phyloP scores from a whole-genome alignment of 768 basidiomycete genomes.

The Sarcomyxa edulis region DNA sequence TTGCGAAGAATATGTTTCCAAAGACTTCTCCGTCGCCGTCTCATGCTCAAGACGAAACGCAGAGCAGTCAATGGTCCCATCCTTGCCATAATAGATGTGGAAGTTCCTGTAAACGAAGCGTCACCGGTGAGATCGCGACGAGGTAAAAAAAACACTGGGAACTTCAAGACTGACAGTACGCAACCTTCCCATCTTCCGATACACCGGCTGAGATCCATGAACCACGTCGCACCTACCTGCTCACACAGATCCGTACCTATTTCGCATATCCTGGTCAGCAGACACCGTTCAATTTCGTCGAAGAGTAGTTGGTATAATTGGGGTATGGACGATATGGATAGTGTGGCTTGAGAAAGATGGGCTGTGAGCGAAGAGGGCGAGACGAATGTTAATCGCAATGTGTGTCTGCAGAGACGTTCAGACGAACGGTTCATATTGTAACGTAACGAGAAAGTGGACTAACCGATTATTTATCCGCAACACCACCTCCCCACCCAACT shows the following conservation, averaged over 20 bases:
- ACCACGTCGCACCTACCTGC: conserved; percentile 65
- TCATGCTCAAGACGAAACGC: conserved; percentile 46
- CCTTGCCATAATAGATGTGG: conserved; percentile 45
- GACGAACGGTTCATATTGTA: not conserved
- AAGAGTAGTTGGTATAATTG: conserved; percentile 70
- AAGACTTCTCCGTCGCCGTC: conserved; percentile 31
- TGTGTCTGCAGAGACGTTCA: conserved; percentile 40
- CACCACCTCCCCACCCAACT: conserved; percentile 66
- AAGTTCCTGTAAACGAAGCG: conserved; percentile 57
- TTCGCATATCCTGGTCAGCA: conserved; percentile 66
- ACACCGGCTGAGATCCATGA: conserved; percentile 67
- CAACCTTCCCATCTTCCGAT: conserved; percentile 80
- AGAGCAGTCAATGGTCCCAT: conserved; percentile 50
- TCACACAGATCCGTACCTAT: conserved; percentile 51
- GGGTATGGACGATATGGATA: conserved; percentile 67
- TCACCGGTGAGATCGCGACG: not conserved
- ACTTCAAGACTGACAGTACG: conserved; percentile 58
- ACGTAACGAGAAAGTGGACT: conserved; percentile 8
- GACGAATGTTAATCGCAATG: conserved; percentile 67
- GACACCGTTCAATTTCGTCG: conserved; percentile 71
- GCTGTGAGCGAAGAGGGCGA: conserved; percentile 76
- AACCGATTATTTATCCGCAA: conserved; percentile 69
- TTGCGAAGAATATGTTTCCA: conserved; percentile 32
- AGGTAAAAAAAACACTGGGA: not conserved
- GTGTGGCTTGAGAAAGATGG: conserved; percentile 75